Evolutionary conservation across 495 filamentous ascomycete genomes (phyloP).

Genomic region (Terfezia claveryi): DNA sequence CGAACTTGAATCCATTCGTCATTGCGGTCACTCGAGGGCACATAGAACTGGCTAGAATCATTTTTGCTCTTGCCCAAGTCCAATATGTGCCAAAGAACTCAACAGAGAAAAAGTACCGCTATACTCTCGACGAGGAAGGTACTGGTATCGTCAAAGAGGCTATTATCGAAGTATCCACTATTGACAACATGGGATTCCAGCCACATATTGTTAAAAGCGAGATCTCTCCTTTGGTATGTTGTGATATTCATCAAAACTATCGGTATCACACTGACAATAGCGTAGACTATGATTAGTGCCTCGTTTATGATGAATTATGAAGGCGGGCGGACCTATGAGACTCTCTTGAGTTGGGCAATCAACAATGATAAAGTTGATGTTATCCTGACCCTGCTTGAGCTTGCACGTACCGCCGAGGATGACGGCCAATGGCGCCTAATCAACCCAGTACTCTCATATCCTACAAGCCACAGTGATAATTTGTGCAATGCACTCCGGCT

Average conservation of each 20-base stretch:
- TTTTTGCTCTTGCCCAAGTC: background rate
- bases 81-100: background rate
- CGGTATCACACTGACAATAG: background rate
- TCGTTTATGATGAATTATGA: background rate
- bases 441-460: background rate
- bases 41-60: background rate
- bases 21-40: background rate
- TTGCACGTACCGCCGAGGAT: background rate
- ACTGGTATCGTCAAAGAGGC: constrained; percentile 27
- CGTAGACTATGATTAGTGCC: background rate
- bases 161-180: constrained; percentile 41
- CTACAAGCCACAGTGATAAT: background rate
- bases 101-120: too few relatives aligned
- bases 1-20: background rate
- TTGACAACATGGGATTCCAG: constrained; percentile 46
- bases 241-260: too few relatives aligned
- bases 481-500: constrained; percentile 7
- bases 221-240: constrained; percentile 24
- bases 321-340: background rate
- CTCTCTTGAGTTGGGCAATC: constrained; percentile 10
- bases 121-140: constrained; percentile 4
- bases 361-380: constrained; percentile 10
- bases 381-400: constrained; percentile 6
- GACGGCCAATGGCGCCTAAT: background rate
- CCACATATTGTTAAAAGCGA: constrained; percentile 39